Conservation (phyloP, 139 green algal genomes). For the Micromonas pusilla region DNA sequence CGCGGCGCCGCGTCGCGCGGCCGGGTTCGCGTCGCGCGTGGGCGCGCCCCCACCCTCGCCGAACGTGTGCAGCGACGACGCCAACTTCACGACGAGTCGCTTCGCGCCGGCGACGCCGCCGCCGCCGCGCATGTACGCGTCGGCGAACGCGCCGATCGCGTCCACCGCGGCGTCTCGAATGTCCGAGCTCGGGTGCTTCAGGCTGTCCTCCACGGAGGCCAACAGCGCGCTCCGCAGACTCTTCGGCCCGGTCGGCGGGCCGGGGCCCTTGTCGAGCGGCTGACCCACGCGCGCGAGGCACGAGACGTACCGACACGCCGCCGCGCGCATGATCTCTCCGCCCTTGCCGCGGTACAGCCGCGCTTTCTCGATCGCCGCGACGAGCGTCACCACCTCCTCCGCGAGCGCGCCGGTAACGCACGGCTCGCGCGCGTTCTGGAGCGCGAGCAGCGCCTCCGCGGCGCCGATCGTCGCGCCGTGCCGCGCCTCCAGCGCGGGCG, state of each 20-base stretch:
- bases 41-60: no score
- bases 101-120: background rate
- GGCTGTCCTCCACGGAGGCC: slow-evolving; percentile 60
- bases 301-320: slow-evolving; percentile 54
- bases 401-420: background rate
- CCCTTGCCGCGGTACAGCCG: slow-evolving; percentile 80
- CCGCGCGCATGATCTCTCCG: slow-evolving; percentile 79
- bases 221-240: slow-evolving; percentile 32
- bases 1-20: slow-evolving; percentile 46
- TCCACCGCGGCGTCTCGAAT: slow-evolving; percentile 56
- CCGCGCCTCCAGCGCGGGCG: slow-evolving; percentile 48
- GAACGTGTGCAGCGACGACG: background rate
- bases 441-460: slow-evolving; percentile 61
- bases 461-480: slow-evolving; percentile 75
- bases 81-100: background rate
- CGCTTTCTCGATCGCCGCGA: slow-evolving; percentile 54
- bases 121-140: slow-evolving; percentile 29
- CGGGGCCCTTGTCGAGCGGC: slow-evolving; percentile 35
- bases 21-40: slow-evolving; percentile 38
- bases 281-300: slow-evolving; percentile 33
- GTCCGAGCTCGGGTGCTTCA: slow-evolving; percentile 54
- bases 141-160: slow-evolving; percentile 52
- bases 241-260: background rate
- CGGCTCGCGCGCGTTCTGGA: slow-evolving; percentile 26
- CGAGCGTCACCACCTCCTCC: slow-evolving; percentile 18